A percentile compares a stretch with the other conserved stretches of the same genome.
phyloP scores from a whole-genome alignment of 306 rosid genomes.

The Trifolium dubium region DNA sequence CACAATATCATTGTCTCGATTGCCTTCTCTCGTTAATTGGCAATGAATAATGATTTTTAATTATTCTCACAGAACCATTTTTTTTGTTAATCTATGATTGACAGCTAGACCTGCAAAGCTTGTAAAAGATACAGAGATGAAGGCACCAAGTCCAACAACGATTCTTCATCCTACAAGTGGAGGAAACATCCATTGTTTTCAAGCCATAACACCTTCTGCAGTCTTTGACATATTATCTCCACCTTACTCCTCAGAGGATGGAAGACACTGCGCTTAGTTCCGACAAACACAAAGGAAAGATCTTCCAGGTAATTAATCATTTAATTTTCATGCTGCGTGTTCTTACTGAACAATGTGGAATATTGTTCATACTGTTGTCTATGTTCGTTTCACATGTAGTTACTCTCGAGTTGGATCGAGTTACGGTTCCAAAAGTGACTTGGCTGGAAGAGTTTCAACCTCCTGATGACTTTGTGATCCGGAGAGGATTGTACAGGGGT shows the following conservation, averaged over 20 bases:
- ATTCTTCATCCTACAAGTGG: constrained; percentile 83
- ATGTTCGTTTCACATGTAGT: constrained; percentile 47
- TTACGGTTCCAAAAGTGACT: constrained; percentile 55
- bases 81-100: constrained; percentile 32
- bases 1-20: background rate
- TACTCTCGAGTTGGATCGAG: constrained; percentile 59
- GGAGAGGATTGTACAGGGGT: constrained; percentile 90
- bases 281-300: constrained; percentile 66
- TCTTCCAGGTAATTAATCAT: constrained; percentile 63
- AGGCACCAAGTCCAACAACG: constrained; percentile 80
- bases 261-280: constrained; percentile 89
- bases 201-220: constrained; percentile 93
- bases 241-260: constrained; percentile 81
- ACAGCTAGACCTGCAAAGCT: constrained; percentile 88
- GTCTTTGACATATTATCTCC: constrained; percentile 85
- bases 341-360: background rate
- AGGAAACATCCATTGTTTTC: constrained; percentile 87
- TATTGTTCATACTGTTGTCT: background rate
- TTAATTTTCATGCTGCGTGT: background rate
- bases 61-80: too few species aligned
- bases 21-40: background rate
- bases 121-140: constrained; percentile 74
- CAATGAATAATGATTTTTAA: too few species aligned
- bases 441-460: constrained; percentile 95
- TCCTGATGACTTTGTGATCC: constrained; percentile 88